Percentiles rank a stretch among this genome's conserved stretches.
phyloP scores from a whole-genome alignment of 2,329 filamentous ascomycete species.

The Pseudogymnoascus sp. region DNA sequence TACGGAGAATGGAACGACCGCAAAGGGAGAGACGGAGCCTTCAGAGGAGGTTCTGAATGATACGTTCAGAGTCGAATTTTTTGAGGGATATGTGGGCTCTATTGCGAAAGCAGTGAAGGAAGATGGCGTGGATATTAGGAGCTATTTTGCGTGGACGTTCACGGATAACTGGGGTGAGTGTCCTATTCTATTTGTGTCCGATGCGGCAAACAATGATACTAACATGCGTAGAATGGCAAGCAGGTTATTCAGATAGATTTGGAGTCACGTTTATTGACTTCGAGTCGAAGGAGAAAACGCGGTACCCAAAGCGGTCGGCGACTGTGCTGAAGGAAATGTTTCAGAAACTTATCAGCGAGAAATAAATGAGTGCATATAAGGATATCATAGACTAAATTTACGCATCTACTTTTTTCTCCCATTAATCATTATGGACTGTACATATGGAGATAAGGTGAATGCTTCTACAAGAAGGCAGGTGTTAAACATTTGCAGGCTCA shows the following conservation, averaged over 20 bases:
- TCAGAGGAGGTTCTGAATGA: slow-evolving; percentile 63
- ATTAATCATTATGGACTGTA: neutral
- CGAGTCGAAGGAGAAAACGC: slow-evolving; percentile 60
- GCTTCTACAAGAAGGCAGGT: neutral
- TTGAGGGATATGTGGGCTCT: slow-evolving; percentile 65
- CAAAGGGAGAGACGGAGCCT: slow-evolving; percentile 76
- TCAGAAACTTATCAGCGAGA: slow-evolving; percentile 59
- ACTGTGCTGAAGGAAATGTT: slow-evolving; percentile 63
- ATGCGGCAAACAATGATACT: slow-evolving; percentile 55
- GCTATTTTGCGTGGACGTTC: slow-evolving; percentile 80
- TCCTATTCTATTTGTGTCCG: slow-evolving; percentile 25
- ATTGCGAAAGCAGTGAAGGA: slow-evolving; percentile 62
- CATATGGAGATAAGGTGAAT: neutral
- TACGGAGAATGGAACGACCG: slow-evolving; percentile 79
- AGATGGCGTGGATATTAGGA: slow-evolving; percentile 68
- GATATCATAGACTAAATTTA: neutral
- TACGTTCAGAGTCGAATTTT: slow-evolving; percentile 74
- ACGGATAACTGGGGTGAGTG: slow-evolving; percentile 49
- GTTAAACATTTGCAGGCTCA: neutral
- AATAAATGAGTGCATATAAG: slow-evolving; percentile 24
- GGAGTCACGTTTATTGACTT: slow-evolving; percentile 82
- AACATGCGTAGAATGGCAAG: slow-evolving; percentile 55
- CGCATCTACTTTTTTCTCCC: neutral
- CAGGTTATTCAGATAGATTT: slow-evolving; percentile 80
- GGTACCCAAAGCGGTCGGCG: slow-evolving; percentile 78